Percentiles rank a stretch among this genome's conserved stretches.
Evolutionary conservation across 2,329 filamentous ascomycete genomes (phyloP).

Genomic region (Beauveria brongniartii): DNA sequence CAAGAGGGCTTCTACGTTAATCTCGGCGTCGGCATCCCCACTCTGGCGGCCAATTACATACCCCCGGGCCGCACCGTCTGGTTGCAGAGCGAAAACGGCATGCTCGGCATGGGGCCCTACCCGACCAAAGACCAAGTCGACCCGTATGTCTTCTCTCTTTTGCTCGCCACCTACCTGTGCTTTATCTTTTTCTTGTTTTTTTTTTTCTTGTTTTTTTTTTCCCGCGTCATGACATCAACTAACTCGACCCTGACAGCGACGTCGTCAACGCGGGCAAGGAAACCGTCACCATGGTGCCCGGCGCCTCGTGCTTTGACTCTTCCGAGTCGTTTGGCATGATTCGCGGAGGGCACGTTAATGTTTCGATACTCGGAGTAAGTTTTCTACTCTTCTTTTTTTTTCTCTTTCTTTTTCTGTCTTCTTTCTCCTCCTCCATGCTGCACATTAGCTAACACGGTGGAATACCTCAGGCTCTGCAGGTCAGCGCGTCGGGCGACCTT

Average conservation of each 20-base stretch:
- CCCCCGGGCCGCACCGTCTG: constrained; percentile 63
- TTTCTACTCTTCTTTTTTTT: background rate
- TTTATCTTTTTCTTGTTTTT: background rate
- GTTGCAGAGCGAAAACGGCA: constrained; percentile 81
- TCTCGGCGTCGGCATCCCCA: constrained; percentile 77
- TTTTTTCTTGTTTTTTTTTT: no score
- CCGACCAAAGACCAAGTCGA: constrained; percentile 65
- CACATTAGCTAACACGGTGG: no score
- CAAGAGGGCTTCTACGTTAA: constrained; percentile 76
- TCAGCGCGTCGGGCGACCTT: constrained; percentile 68
- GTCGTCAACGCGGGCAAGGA: constrained; percentile 85
- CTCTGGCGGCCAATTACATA: constrained; percentile 71
- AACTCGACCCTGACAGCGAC: constrained; percentile 35
- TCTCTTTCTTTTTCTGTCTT: background rate
- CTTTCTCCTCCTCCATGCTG: no score
- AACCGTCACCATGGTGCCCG: constrained; percentile 71
- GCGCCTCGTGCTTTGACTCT: constrained; percentile 70
- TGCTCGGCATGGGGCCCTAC: constrained; percentile 76
- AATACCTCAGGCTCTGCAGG: constrained; percentile 56
- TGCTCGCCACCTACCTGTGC: no score
- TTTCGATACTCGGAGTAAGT: constrained; percentile 66
- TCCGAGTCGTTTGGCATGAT: constrained; percentile 85
- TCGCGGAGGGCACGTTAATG: constrained; percentile 72
- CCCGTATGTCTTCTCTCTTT: constrained; percentile 29
- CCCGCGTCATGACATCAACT: background rate